Conservation (phyloP, 2,329 filamentous ascomycete species). For the Pseudocercospora macadamiae region DNA sequence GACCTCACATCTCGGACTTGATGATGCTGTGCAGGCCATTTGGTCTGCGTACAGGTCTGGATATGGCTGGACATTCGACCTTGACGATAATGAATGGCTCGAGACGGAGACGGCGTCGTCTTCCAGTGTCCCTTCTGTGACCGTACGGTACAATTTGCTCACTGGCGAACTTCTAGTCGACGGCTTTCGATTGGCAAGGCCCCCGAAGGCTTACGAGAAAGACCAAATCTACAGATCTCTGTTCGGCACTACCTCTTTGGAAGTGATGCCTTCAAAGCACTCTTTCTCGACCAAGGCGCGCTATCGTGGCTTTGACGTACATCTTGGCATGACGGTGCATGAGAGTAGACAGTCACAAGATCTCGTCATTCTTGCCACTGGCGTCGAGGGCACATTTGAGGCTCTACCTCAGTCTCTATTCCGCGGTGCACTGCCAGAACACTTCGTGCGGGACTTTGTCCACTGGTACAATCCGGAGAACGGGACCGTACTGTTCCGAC, state of each 20-base stretch:
- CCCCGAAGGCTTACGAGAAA: constrained; percentile 56
- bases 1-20: constrained; percentile 10
- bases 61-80: constrained; percentile 4
- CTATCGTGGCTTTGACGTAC: constrained; percentile 49
- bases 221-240: constrained; percentile 51
- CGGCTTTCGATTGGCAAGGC: constrained; percentile 52
- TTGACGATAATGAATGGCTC: constrained; percentile 6
- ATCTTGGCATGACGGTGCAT: constrained; percentile 53
- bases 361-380: constrained; percentile 51
- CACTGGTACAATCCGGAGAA: constrained; percentile 62
- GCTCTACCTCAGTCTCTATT: no score
- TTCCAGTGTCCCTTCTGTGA: background rate
- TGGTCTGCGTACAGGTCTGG: constrained; percentile 44
- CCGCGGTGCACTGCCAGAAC: constrained; percentile 53
- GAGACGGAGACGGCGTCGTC: background rate
- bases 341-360: background rate
- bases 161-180: constrained; percentile 55
- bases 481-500: constrained; percentile 56
- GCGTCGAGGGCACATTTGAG: no score
- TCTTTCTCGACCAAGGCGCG: constrained; percentile 46
- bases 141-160: constrained; percentile 50
- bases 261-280: constrained; percentile 55
- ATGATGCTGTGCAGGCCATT: constrained; percentile 28
- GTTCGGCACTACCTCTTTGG: constrained; percentile 57
- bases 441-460: constrained; percentile 56